Evolutionary conservation across 129 eudicot species (phyloP).

Genomic region (Artemisia argyi): DNA sequence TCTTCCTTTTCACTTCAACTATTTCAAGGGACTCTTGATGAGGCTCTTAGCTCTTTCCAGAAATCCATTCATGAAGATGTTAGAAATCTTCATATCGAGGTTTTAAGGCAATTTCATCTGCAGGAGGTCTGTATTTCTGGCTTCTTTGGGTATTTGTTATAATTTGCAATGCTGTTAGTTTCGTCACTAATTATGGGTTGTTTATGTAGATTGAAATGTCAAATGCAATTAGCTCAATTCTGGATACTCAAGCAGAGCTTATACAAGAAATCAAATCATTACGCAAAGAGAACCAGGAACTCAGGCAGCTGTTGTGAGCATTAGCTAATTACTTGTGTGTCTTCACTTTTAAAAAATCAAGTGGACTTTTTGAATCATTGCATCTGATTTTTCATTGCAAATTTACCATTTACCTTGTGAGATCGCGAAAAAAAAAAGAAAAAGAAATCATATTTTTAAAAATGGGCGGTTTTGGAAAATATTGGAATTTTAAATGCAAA

Average conservation of each 20-base stretch:
- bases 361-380: constrained; percentile 15
- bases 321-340: constrained; percentile 7
- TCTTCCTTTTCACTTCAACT: constrained; percentile 86
- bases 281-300: constrained; percentile 78
- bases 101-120: constrained; percentile 87
- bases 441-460: neutral
- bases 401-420: constrained; percentile 17
- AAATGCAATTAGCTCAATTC: constrained; percentile 52
- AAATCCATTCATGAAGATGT: constrained; percentile 94
- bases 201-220: constrained; percentile 72
- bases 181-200: constrained; percentile 6
- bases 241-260: constrained; percentile 81
- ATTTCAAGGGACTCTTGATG: constrained; percentile 92
- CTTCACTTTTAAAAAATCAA: neutral
- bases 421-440: neutral
- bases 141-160: too few species aligned
- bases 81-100: constrained; percentile 93
- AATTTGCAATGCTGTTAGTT: constrained; percentile 3
- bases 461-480: constrained; percentile 1
- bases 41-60: constrained; percentile 88
- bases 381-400: constrained; percentile 21
- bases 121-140: constrained; percentile 65
- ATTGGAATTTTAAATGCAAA: too few species aligned
- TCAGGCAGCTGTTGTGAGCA: constrained; percentile 64
- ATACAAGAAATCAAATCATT: constrained; percentile 77